Conservation (phyloP, 169 alveolate species). For the Eimeria tenella region DNA sequence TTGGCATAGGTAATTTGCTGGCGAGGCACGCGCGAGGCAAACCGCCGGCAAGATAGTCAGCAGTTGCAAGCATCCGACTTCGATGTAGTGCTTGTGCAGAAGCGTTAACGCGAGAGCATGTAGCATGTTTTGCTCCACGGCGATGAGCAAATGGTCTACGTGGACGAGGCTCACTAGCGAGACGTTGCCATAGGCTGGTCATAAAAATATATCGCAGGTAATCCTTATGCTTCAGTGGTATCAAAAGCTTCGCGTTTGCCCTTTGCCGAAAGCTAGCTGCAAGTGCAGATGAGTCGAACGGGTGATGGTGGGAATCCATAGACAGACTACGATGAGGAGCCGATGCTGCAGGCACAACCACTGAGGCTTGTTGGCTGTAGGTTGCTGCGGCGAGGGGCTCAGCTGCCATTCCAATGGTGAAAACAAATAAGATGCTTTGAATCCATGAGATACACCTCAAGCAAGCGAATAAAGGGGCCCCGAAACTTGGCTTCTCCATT, state of each 20-base stretch:
- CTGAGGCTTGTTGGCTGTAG: neutral
- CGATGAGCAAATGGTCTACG: too few species aligned
- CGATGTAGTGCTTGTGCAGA: neutral
- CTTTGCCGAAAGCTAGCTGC: neutral
- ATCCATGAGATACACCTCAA: neutral
- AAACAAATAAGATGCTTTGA: neutral
- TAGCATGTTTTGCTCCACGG: too few species aligned
- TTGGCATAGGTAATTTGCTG: constrained; percentile 23
- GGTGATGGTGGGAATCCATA: neutral
- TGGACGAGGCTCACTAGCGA: too few species aligned
- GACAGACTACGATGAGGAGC: neutral
- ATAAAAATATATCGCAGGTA: neutral
- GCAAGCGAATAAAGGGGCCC: neutral
- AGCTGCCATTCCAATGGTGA: neutral
- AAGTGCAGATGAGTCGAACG: neutral
- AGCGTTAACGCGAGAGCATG: neutral
- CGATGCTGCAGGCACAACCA: neutral
- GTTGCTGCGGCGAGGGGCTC: neutral
- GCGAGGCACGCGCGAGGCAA: constrained; percentile 64
- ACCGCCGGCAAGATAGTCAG: constrained; percentile 5
- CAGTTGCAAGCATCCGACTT: neutral
- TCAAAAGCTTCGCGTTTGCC: neutral
- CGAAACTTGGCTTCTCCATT: neutral
- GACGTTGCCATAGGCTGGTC: too few species aligned
- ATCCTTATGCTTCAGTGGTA: neutral